Conservation (phyloP, 495 filamentous ascomycete species). For the Tuber microsphaerosporum region DNA sequence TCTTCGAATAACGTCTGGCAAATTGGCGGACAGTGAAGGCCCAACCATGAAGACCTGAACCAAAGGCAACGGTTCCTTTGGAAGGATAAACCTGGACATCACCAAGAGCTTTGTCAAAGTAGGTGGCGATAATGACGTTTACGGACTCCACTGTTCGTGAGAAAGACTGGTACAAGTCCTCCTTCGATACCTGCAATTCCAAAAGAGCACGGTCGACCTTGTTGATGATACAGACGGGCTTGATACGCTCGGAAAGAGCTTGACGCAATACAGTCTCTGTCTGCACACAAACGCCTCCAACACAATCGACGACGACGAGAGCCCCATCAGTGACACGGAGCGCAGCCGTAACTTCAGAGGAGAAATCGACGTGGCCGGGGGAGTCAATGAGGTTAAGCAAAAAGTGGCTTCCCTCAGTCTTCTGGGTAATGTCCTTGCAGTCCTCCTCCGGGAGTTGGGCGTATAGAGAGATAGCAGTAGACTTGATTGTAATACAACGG, state of each 20-base stretch:
- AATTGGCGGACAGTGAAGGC: slow-evolving; percentile 99
- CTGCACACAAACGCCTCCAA: slow-evolving; percentile 99
- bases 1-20: slow-evolving; percentile 93
- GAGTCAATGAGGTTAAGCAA: slow-evolving; percentile 99
- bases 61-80: slow-evolving; percentile 94
- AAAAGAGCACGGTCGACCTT: slow-evolving; percentile 99
- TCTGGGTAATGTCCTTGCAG: slow-evolving; percentile 84
- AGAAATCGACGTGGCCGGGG: slow-evolving; percentile 99
- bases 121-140: slow-evolving; percentile 98
- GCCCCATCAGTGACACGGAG: slow-evolving; percentile 99
- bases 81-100: slow-evolving; percentile 97
- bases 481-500: slow-evolving; percentile 99
- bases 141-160: slow-evolving; percentile 98
- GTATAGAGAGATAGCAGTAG: slow-evolving; percentile 97
- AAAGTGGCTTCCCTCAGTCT: slow-evolving; percentile 85
- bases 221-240: slow-evolving; percentile 98
- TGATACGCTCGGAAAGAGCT: slow-evolving; percentile 99
- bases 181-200: slow-evolving; percentile 95
- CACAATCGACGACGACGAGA: slow-evolving; percentile 97
- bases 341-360: slow-evolving; percentile 97
- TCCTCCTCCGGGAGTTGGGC: slow-evolving; percentile 79
- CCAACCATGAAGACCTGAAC: slow-evolving; percentile 99
- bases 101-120: slow-evolving; percentile 93
- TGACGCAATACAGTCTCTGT: slow-evolving; percentile 99
- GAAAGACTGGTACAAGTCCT: slow-evolving; percentile 99